These are phyloP conservation scores for Penicillium sp. DNA, from an alignment of 2,329 filamentous ascomycete species.

Conservation along the genomic window DNA sequence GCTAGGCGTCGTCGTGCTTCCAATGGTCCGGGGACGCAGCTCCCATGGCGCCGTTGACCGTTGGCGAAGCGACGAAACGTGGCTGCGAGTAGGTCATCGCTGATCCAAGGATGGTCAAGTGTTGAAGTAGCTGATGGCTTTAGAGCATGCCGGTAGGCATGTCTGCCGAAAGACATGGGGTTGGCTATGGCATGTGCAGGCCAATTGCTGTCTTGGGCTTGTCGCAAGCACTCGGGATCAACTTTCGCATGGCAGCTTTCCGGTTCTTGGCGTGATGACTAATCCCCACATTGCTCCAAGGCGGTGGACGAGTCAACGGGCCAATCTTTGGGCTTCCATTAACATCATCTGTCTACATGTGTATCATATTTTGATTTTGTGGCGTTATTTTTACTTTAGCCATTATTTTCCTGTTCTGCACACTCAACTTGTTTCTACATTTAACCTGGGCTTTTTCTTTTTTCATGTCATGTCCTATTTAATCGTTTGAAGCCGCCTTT, in stretches of 20 bases:
- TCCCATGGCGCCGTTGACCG: conserved; percentile 54
- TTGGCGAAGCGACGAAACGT: conserved; percentile 50
- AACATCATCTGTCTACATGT: not conserved
- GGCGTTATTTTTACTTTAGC: not conserved
- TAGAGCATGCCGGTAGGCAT: conserved; percentile 41
- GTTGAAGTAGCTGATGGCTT: conserved; percentile 26
- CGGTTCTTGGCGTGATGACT: conserved; percentile 26
- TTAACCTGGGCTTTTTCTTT: not conserved
- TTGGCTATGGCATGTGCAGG: conserved; percentile 20
- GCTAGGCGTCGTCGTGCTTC: conserved; percentile 57
- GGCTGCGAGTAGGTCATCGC: conserved; percentile 44
- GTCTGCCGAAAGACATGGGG: conserved; percentile 43
- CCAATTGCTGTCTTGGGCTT: conserved; percentile 19
- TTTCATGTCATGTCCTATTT: not conserved
- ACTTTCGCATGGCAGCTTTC: conserved; percentile 18
- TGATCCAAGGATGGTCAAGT: conserved; percentile 45
- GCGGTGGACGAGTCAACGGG: not conserved
- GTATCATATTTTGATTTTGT: not conserved
- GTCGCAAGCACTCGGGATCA: conserved; percentile 3
- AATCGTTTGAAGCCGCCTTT: not conserved
- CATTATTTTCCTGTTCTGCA: not conserved
- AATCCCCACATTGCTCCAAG: conserved; percentile 3
- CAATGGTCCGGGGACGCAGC: conserved; percentile 60
- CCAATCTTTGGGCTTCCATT: conserved; percentile 12
- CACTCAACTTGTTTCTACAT: not conserved